phyloP scores from a whole-genome alignment of 2,329 filamentous ascomycete species.

The Xylariaceae sp. region DNA sequence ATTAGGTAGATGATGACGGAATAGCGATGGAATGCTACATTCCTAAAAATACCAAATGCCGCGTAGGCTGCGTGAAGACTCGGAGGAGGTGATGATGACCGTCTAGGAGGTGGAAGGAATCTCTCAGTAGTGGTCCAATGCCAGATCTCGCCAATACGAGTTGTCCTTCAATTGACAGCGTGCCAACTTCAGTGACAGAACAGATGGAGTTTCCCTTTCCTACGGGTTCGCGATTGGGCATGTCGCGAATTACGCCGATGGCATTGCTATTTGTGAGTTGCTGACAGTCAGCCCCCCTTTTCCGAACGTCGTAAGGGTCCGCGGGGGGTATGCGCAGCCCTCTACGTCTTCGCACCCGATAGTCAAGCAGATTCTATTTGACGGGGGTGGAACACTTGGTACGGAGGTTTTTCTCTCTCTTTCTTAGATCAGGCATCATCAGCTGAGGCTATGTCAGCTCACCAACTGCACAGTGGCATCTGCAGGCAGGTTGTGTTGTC shows the following conservation, averaged over 20 bases:
- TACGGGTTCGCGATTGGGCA: slow-evolving; percentile 1
- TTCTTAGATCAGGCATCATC: background rate
- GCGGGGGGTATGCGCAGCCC: background rate
- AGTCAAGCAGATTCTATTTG: slow-evolving; percentile 2
- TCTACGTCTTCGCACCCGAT: background rate
- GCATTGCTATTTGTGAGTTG: slow-evolving; percentile 7
- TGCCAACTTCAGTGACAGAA: background rate
- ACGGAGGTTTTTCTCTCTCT: background rate
- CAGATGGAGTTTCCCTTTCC: background rate
- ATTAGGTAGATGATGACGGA: background rate
- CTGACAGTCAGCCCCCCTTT: slow-evolving; percentile 7
- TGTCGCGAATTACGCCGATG: slow-evolving; percentile 5
- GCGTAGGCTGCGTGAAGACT: background rate
- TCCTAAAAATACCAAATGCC: background rate
- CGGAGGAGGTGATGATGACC: background rate
- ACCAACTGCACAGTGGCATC: slow-evolving; percentile 4
- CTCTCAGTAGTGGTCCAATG: background rate
- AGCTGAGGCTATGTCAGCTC: slow-evolving; percentile 20
- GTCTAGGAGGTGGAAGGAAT: background rate
- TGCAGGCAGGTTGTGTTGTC: slow-evolving; percentile 7
- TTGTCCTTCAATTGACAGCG: no score
- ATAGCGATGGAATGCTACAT: background rate
- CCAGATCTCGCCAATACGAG: no score
- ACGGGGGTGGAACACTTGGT: background rate
- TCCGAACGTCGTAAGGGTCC: slow-evolving; percentile 9